phyloP scores from a whole-genome alignment of 768 basidiomycete genomes.

The Lentinula sp. region DNA sequence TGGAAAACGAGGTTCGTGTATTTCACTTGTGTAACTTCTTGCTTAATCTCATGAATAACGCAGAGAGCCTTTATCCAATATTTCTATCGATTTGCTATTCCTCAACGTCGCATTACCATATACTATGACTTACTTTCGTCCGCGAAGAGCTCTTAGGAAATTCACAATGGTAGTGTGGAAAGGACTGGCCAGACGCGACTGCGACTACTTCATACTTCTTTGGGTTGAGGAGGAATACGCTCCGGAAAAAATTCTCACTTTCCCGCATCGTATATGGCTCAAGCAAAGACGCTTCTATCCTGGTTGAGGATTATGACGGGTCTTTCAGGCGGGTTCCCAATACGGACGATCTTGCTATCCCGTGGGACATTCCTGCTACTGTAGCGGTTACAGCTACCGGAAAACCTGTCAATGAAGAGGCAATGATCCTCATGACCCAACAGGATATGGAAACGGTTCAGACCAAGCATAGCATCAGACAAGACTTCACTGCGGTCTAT shows the following conservation, averaged over 20 bases:
- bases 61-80: constrained; percentile 80
- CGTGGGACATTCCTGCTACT: constrained; percentile 74
- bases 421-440: constrained; percentile 44
- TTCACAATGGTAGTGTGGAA: constrained; percentile 61
- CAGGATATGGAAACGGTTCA: constrained; percentile 72
- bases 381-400: constrained; percentile 64
- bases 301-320: constrained; percentile 37
- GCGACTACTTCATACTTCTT: constrained; percentile 87
- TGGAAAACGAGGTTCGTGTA: constrained; percentile 72
- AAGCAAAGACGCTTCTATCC: constrained; percentile 5
- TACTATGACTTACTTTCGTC: constrained; percentile 73
- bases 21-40: background rate
- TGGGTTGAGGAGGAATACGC: constrained; percentile 69
- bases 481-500: constrained; percentile 82
- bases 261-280: constrained; percentile 20
- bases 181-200: constrained; percentile 49
- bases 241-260: constrained; percentile 29
- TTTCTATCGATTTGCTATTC: constrained; percentile 87
- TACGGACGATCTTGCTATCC: constrained; percentile 74
- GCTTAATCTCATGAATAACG: constrained; percentile 2
- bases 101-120: constrained; percentile 80
- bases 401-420: constrained; percentile 53
- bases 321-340: constrained; percentile 80
- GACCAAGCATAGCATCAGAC: constrained; percentile 55
- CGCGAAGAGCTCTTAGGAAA: constrained; percentile 50